Evolutionary conservation across 352 stramenopile genomes (phyloP).

Genomic region (Saprolegnia diclina): DNA sequence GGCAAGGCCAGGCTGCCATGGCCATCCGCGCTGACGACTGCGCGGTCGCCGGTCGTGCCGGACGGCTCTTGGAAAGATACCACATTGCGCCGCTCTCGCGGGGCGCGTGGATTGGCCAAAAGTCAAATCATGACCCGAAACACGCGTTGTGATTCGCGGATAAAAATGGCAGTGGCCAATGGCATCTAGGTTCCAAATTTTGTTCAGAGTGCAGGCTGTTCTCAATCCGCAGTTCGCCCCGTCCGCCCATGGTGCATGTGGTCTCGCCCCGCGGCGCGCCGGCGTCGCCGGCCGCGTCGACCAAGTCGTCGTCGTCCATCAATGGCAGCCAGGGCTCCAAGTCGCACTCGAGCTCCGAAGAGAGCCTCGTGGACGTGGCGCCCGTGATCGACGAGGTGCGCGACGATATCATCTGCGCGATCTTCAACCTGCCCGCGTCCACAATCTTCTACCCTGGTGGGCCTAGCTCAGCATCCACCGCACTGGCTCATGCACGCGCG

Average conservation of each 20-base stretch:
- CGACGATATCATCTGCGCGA: conserved; percentile 82
- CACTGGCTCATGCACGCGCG: not conserved
- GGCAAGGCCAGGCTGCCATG: no score
- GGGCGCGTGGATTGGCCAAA: not conserved
- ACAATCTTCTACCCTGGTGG: conserved; percentile 77
- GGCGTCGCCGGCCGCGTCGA: no score
- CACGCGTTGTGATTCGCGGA: not conserved
- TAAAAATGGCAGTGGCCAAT: not conserved
- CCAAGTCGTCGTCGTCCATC: not conserved
- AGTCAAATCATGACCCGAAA: not conserved
- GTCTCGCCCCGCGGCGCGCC: not conserved
- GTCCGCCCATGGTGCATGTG: not conserved
- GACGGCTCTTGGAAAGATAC: no score
- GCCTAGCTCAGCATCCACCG: not conserved
- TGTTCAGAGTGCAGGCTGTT: not conserved
- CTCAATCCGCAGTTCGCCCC: not conserved
- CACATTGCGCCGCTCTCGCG: not conserved
- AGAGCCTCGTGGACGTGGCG: conserved; percentile 8
- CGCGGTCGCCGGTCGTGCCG: no score
- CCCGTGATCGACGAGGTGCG: conserved; percentile 41
- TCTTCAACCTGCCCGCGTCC: conserved; percentile 67
- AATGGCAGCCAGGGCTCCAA: not conserved
- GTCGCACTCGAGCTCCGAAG: not conserved
- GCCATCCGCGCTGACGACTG: no score
- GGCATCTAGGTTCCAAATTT: not conserved